Conservation (phyloP, 2,329 filamentous ascomycete species). For the Diaporthe sp. region DNA sequence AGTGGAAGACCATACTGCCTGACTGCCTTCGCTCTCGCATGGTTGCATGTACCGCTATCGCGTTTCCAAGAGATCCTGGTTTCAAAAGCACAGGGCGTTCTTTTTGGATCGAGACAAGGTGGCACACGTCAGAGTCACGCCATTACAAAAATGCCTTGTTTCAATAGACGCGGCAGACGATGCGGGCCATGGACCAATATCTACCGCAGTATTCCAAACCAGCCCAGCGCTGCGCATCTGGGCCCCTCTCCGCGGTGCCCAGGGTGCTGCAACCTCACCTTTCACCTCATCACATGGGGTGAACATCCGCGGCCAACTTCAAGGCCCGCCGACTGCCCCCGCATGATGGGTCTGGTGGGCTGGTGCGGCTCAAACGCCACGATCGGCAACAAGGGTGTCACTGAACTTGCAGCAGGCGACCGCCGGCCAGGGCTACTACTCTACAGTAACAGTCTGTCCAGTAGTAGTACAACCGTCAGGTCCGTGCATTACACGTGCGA, state of each 20-base stretch:
- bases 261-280: slow-evolving; percentile 26
- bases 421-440: slow-evolving; percentile 4
- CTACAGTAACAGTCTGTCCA: background rate
- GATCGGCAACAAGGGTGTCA: slow-evolving; percentile 32
- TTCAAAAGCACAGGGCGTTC: slow-evolving; percentile 28
- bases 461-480: background rate
- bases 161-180: slow-evolving; percentile 33
- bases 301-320: slow-evolving; percentile 21
- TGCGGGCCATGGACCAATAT: background rate
- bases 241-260: background rate
- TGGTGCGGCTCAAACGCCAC: slow-evolving; percentile 37
- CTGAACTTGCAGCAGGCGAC: slow-evolving; percentile 22
- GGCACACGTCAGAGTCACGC: slow-evolving; percentile 34
- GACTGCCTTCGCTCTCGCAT: slow-evolving; percentile 27
- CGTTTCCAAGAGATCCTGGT: slow-evolving; percentile 27
- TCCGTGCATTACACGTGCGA: slow-evolving; percentile 16
- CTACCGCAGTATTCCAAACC: slow-evolving; percentile 9
- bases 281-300: slow-evolving; percentile 17
- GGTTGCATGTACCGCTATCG: background rate
- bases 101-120: slow-evolving; percentile 25
- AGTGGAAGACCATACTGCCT: background rate
- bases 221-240: slow-evolving; percentile 11
- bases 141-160: slow-evolving; percentile 31
- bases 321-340: slow-evolving; percentile 12
- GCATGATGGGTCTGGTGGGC: slow-evolving; percentile 17